Percentiles rank a stretch among this genome's conserved stretches.
These are phyloP conservation scores for Trebouxia sp. DNA, from an alignment of 139 green algal species.

Conservation along the genomic window DNA sequence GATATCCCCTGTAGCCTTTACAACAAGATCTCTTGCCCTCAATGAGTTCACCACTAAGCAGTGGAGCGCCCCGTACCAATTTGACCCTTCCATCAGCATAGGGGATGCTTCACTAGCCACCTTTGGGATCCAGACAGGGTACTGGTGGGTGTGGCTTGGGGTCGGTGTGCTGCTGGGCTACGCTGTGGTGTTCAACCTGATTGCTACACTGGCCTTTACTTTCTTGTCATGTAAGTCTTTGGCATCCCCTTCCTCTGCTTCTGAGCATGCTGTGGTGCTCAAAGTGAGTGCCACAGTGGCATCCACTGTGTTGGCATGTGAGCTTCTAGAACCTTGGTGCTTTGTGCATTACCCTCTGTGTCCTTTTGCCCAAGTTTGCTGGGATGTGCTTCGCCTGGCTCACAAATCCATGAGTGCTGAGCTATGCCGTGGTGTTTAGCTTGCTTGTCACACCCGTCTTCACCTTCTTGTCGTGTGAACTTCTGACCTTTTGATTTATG, in stretches of 20 bases:
- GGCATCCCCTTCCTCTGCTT: background rate
- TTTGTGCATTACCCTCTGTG: too few relatives aligned
- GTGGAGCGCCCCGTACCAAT: conserved; percentile 21
- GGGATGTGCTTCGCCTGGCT: too few relatives aligned
- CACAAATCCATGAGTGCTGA: too few relatives aligned
- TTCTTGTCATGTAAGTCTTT: conserved; percentile 30
- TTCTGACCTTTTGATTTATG: too few relatives aligned
- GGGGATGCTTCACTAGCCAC: background rate
- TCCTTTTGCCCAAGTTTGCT: too few relatives aligned
- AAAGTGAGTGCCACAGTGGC: too few relatives aligned
- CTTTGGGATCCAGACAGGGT: conserved; percentile 29
- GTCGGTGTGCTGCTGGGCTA: conserved; percentile 29
- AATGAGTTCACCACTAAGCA: conserved; percentile 42
- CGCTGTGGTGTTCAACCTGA: conserved; percentile 21
- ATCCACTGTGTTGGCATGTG: too few relatives aligned
- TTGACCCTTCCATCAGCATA: background rate
- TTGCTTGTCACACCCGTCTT: too few relatives aligned
- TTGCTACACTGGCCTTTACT: conserved; percentile 1
- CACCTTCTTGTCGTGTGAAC: too few relatives aligned
- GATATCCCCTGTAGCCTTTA: conserved; percentile 28
- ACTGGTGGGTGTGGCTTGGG: conserved; percentile 35
- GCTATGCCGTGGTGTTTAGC: too few relatives aligned
- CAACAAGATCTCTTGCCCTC: conserved; percentile 38
- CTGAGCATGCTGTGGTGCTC: background rate
- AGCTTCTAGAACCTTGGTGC: too few relatives aligned